These are phyloP conservation scores for Xylariales sp. DNA, from an alignment of 2,329 filamentous ascomycete species.

Conservation along the genomic window DNA sequence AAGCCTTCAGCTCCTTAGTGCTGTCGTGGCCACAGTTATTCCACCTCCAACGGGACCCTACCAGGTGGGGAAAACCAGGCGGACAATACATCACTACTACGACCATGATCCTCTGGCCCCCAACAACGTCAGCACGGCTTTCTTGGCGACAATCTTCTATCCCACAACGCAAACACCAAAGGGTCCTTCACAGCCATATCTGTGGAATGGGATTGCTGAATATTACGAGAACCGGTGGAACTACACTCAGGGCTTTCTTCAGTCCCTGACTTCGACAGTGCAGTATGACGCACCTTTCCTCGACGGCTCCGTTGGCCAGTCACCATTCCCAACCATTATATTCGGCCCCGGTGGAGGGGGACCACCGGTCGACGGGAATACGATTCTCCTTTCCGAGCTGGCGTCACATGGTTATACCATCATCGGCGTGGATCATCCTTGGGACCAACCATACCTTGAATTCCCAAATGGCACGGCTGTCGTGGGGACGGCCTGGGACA, in stretches of 20 bases:
- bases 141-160: slow-evolving; percentile 33
- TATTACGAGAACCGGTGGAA: slow-evolving; percentile 23
- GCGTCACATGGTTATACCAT: slow-evolving; percentile 44
- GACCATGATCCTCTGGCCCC: slow-evolving; percentile 28
- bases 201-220: slow-evolving; percentile 12
- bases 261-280: slow-evolving; percentile 16
- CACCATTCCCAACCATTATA: slow-evolving; percentile 37
- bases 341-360: slow-evolving; percentile 41
- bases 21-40: slow-evolving; percentile 4
- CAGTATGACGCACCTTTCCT: slow-evolving; percentile 29
- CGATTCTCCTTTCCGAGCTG: slow-evolving; percentile 40
- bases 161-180: slow-evolving; percentile 16
- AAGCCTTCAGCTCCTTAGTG: slow-evolving; percentile 3
- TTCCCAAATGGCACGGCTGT: slow-evolving; percentile 48
- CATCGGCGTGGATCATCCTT: slow-evolving; percentile 46
- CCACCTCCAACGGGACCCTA: slow-evolving; percentile 25
- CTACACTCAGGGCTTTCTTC: slow-evolving; percentile 11
- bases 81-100: slow-evolving; percentile 20
- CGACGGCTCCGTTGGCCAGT: slow-evolving; percentile 7
- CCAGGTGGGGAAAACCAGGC: slow-evolving; percentile 26
- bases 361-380: slow-evolving; percentile 39
- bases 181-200: slow-evolving; percentile 6
- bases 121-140: slow-evolving; percentile 23
- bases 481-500: slow-evolving; percentile 36
- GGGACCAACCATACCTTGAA: slow-evolving; percentile 47